These are phyloP conservation scores for Ogataea haglerorum DNA, from an alignment of 805 yeast genomes.

Conservation along the genomic window DNA sequence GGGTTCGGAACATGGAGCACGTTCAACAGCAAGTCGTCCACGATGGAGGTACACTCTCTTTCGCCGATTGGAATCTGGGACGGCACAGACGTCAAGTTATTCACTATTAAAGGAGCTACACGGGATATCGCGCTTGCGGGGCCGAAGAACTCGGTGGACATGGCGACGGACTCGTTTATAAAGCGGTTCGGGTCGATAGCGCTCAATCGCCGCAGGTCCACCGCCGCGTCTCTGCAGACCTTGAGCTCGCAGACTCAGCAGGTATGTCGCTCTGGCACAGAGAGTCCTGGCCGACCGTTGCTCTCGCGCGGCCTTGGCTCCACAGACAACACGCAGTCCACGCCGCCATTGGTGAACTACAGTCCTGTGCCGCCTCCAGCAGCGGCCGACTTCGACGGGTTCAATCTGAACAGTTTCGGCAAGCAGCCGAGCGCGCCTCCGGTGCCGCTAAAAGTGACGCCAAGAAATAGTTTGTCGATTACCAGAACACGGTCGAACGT, in stretches of 20 bases:
- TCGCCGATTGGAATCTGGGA: slow-evolving; percentile 39
- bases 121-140: slow-evolving; percentile 24
- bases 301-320: slow-evolving; percentile 2
- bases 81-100: slow-evolving; percentile 42
- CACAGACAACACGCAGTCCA: slow-evolving; percentile 2
- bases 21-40: slow-evolving; percentile 4
- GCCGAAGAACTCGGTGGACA: slow-evolving; percentile 45
- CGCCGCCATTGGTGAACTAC: slow-evolving; percentile 13
- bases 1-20: slow-evolving; percentile 28
- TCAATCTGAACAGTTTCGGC: slow-evolving; percentile 5
- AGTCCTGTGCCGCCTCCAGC: slow-evolving; percentile 20
- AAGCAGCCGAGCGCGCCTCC: slow-evolving; percentile 6
- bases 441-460: slow-evolving; percentile 24
- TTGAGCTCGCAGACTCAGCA: slow-evolving; percentile 5
- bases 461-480: slow-evolving; percentile 13
- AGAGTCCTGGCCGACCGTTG: slow-evolving; percentile 4
- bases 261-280: not conserved
- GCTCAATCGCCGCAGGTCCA: slow-evolving; percentile 25
- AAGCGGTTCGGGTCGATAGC: slow-evolving; percentile 47
- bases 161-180: slow-evolving; percentile 46
- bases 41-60: slow-evolving; percentile 14
- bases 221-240: slow-evolving; percentile 23
- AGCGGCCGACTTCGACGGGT: slow-evolving; percentile 10
- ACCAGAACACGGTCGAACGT: slow-evolving; percentile 1
- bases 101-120: slow-evolving; percentile 32